Evolutionary conservation across 768 basidiomycete species (phyloP).

Genomic region (Mycena rebaudengoi): DNA sequence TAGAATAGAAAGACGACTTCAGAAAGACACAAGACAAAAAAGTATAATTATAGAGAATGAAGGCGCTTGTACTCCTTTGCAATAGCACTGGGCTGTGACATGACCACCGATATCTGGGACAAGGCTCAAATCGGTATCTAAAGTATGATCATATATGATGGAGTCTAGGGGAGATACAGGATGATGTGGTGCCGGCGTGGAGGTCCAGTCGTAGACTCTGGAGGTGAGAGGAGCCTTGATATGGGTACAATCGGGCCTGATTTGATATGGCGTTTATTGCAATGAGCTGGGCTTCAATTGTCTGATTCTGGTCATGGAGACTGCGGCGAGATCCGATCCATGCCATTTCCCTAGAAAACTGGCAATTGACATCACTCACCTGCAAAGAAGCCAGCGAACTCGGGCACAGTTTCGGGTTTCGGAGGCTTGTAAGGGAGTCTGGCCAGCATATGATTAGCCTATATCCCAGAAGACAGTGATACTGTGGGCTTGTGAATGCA

Average conservation of each 20-base stretch:
- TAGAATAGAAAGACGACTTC: not conserved
- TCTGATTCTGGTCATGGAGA: constrained; percentile 4
- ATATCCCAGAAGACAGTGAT: not conserved
- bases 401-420: not conserved
- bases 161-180: no score
- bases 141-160: no score
- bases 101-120: constrained; percentile 13
- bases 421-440: constrained; percentile 7
- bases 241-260: no score
- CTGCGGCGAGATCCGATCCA: not conserved
- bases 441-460: constrained; percentile 1
- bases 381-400: not conserved
- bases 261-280: not conserved
- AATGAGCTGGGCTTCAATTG: constrained; percentile 4
- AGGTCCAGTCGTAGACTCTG: not conserved
- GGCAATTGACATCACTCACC: not conserved
- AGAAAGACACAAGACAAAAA: not conserved
- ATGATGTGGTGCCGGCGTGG: no score
- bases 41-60: constrained; percentile 5
- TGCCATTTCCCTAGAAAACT: not conserved
- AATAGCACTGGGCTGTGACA: constrained; percentile 21
- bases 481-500: no score
- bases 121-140: no score
- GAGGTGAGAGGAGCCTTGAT: not conserved
- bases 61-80: constrained; percentile 14